phyloP scores from a whole-genome alignment of 441 rosid species.

The Metrosideros polymorpha region DNA sequence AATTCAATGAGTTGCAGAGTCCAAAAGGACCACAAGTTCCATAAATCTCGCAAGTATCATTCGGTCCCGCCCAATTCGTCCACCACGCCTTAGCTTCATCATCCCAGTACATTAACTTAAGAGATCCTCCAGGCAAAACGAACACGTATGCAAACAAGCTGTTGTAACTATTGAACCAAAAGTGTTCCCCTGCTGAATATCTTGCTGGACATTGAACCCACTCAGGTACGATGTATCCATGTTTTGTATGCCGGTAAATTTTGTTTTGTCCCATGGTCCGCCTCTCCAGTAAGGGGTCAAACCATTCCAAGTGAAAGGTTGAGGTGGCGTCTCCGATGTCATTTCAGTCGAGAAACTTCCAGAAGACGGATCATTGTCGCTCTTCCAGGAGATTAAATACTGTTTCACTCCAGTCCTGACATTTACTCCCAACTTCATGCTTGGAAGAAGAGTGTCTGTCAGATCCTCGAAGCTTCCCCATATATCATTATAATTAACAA shows the following conservation, averaged over 20 bases:
- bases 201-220: neutral
- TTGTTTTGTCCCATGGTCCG: neutral
- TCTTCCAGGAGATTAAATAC: neutral
- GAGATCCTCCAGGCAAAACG: neutral
- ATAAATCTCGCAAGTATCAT: neutral
- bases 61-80: neutral
- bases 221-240: neutral
- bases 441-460: neutral
- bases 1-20: neutral
- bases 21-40: neutral
- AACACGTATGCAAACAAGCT: neutral
- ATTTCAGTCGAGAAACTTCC: neutral
- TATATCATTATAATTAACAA: neutral
- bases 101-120: neutral
- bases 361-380: neutral
- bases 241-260: neutral
- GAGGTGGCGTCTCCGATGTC: neutral
- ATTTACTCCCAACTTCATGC: neutral
- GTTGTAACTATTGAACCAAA: neutral
- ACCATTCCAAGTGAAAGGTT: neutral
- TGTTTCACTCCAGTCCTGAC: neutral
- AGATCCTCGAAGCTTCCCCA: neutral
- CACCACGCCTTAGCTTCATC: neutral
- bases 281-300: neutral
- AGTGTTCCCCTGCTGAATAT: neutral